phyloP scores from a whole-genome alignment of 2,329 filamentous ascomycete species.

The Cladosporium halotolerans region DNA sequence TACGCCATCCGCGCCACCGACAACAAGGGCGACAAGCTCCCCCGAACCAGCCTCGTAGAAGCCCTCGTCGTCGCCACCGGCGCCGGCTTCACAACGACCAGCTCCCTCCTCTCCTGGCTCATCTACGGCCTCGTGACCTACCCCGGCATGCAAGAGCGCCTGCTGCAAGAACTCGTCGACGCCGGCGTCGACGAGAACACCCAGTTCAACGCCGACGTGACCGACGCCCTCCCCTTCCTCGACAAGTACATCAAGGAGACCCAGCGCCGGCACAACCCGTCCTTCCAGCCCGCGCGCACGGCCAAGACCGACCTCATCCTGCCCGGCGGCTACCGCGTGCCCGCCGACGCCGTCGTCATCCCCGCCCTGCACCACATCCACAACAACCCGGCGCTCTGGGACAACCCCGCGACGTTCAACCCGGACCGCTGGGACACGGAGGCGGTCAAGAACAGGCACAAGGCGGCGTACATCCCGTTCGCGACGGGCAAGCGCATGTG shows the following conservation, averaged over 20 bases:
- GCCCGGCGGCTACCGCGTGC: slow-evolving; percentile 53
- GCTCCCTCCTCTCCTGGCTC: slow-evolving; percentile 53
- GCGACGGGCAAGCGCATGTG: slow-evolving; percentile 52
- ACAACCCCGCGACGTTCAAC: slow-evolving; percentile 52
- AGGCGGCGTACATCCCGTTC: slow-evolving; percentile 53
- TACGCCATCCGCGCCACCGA: slow-evolving; percentile 51
- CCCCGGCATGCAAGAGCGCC: slow-evolving; percentile 49
- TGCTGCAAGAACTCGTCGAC: slow-evolving; percentile 52
- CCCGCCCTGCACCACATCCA: slow-evolving; percentile 42
- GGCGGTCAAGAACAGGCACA: slow-evolving; percentile 46
- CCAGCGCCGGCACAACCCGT: slow-evolving; percentile 52
- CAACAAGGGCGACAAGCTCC: slow-evolving; percentile 49
- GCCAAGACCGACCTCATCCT: slow-evolving; percentile 51
- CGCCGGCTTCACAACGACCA: slow-evolving; percentile 57
- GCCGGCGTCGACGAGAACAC: slow-evolving; percentile 30
- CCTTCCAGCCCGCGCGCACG: slow-evolving; percentile 55
- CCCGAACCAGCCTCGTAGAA: slow-evolving; percentile 36
- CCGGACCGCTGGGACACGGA: slow-evolving; percentile 55
- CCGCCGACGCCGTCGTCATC: slow-evolving; percentile 49
- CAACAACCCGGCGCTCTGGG: slow-evolving; percentile 51
- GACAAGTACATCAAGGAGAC: slow-evolving; percentile 57
- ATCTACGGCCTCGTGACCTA: slow-evolving; percentile 51
- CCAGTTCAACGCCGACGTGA: slow-evolving; percentile 32
- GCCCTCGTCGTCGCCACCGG: slow-evolving; percentile 48
- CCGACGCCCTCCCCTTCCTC: slow-evolving; percentile 44